phyloP scores from a whole-genome alignment of 352 stramenopile species.

The Phytopythium ostracodes region DNA sequence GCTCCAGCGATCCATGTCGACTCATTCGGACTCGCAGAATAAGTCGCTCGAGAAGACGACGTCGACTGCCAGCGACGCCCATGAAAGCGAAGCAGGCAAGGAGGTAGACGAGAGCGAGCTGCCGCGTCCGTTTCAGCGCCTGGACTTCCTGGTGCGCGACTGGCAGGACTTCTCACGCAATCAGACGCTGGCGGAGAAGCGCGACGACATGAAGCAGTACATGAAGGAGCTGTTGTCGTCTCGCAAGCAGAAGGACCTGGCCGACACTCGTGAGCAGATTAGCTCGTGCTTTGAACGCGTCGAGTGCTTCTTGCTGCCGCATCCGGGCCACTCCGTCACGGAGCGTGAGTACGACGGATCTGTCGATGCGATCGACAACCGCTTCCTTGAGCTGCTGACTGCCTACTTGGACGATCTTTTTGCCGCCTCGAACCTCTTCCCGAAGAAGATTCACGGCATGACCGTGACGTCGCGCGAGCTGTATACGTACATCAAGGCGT shows the following conservation, averaged over 20 bases:
- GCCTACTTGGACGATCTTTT: slow-evolving; percentile 96
- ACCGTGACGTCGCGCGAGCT: slow-evolving; percentile 93
- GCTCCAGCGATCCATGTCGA: slow-evolving; percentile 18
- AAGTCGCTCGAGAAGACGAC: slow-evolving; percentile 33
- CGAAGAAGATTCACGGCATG: slow-evolving; percentile 95
- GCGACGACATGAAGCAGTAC: slow-evolving; percentile 94
- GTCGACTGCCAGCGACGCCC: slow-evolving; percentile 25
- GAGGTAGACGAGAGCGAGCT: slow-evolving; percentile 28
- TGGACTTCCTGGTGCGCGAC: slow-evolving; percentile 99
- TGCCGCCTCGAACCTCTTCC: slow-evolving; percentile 67
- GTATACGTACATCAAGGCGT: slow-evolving; percentile 95
- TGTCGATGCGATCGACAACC: slow-evolving; percentile 91
- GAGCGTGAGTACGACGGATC: slow-evolving; percentile 97
- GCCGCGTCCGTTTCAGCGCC: slow-evolving; percentile 94
- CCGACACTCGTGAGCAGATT: slow-evolving; percentile 96
- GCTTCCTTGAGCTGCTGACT: slow-evolving; percentile 94
- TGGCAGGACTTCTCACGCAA: slow-evolving; percentile 97
- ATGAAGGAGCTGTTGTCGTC: slow-evolving; percentile 90
- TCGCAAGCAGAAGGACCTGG: slow-evolving; percentile 91
- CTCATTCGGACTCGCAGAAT: slow-evolving; percentile 10
- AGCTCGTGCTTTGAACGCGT: slow-evolving; percentile 95
- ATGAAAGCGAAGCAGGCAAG: slow-evolving; percentile 21
- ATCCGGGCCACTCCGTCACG: slow-evolving; percentile 95
- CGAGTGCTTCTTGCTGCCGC: slow-evolving; percentile 93
- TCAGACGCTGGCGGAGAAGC: slow-evolving; percentile 85